Evolutionary conservation across 23 red algal species (phyloP), one percentile per base, ranked within the genome.

Genomic region (Porphyridium purpureum): DNA sequence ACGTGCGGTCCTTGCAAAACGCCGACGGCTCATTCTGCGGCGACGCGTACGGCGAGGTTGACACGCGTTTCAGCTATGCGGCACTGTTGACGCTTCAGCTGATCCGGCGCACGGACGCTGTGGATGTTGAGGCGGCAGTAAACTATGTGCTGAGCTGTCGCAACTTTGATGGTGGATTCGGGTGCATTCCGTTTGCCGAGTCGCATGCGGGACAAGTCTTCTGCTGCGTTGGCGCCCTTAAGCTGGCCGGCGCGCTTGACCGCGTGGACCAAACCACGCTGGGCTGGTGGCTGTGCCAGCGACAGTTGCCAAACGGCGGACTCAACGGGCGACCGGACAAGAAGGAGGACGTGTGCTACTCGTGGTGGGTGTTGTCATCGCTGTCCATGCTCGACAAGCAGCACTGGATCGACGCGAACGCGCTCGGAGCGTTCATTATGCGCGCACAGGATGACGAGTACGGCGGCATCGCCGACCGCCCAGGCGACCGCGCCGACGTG

Each of bases 241-340:
- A 29, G 52, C 56, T 95, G 24, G 63, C 60, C 2, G 66, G 49
- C 35, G 74, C 70, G 29, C 31, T 83, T 35, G 9, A 62, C 19
- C 31, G 58, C 21, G 55, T 94, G 19, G 42, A 73, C 31, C 36
- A 62, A 9, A 50, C 27, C 2, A 23, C 49, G 51, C 52, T 84
- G 22, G 64, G 70, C 23, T 47, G 57, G 31, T 95, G 88, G 88
- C 68, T 95, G 24, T 71, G 68, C 32, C 56, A 75, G 22, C 29
- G 88, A 23, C 88, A 95, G 36, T 54, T 95, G 34, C 65, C 50
- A 14, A 78, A 70, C 35, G 88, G 88, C 2, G 88, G 88, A 15
- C 70, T 95, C 52, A 95, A 95, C 50, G 88, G 88, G 2, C 72
- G 88, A 32, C 88, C 88, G 21, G 88, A 95, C 49, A 95, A 95